Percentiles rank a stretch among this genome's conserved stretches.
Conservation (phyloP, 2,329 filamentous ascomycete genomes). For the Fusarium sarcochroum region DNA sequence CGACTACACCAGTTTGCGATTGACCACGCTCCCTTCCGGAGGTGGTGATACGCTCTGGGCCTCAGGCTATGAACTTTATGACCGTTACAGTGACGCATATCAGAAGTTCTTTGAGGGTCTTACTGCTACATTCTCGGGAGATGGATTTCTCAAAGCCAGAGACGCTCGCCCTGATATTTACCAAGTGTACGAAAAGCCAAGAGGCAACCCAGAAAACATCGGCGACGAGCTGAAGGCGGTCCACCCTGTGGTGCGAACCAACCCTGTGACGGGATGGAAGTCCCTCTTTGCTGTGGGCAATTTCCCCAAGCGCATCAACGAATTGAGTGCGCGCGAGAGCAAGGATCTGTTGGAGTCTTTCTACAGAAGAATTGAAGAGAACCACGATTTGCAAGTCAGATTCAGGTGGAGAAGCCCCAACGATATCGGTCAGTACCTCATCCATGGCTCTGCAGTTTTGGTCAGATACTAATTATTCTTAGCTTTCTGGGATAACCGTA, state of each 20-base stretch:
- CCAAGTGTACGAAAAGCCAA: slow-evolving; percentile 52
- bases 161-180: slow-evolving; percentile 50
- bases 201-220: slow-evolving; percentile 59
- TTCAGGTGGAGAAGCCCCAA: slow-evolving; percentile 61
- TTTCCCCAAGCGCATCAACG: slow-evolving; percentile 60
- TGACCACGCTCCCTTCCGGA: slow-evolving; percentile 66
- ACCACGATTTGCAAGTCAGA: slow-evolving; percentile 65
- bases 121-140: slow-evolving; percentile 60
- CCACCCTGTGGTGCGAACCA: slow-evolving; percentile 72
- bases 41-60: slow-evolving; percentile 73
- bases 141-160: slow-evolving; percentile 28
- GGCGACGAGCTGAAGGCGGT: slow-evolving; percentile 62
- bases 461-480: neutral
- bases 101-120: slow-evolving; percentile 66
- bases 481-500: slow-evolving; percentile 74
- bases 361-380: slow-evolving; percentile 58
- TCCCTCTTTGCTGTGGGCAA: slow-evolving; percentile 59
- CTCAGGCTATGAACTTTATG: slow-evolving; percentile 71
- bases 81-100: slow-evolving; percentile 65
- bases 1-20: slow-evolving; percentile 69
- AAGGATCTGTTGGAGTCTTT: slow-evolving; percentile 59
- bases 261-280: slow-evolving; percentile 75
- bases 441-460: rapidly evolving
- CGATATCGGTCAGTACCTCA: slow-evolving; percentile 50
- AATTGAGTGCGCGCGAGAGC: slow-evolving; percentile 59